phyloP scores from a whole-genome alignment of 2,329 filamentous ascomycete species.

The Fusarium sp. region DNA sequence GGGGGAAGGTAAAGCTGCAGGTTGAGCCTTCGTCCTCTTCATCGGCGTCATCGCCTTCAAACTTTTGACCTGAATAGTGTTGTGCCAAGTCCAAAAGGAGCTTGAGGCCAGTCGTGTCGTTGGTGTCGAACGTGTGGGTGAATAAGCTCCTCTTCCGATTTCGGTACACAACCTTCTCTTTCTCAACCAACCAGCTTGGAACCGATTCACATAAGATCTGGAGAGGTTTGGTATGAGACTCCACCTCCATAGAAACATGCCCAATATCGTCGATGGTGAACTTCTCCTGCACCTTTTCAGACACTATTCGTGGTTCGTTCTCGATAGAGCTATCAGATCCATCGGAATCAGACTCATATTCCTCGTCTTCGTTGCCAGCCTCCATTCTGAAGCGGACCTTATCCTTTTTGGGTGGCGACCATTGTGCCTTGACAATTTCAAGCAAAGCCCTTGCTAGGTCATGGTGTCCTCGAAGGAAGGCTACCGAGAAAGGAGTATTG shows the following conservation, averaged over 20 bases:
- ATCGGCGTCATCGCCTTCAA: conserved; percentile 44
- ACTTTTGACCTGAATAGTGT: conserved; percentile 53
- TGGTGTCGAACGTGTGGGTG: conserved; percentile 57
- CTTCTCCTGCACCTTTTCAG: conserved; percentile 68
- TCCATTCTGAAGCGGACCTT: conserved; percentile 61
- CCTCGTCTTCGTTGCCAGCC: conserved; percentile 48
- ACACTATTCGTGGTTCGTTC: conserved; percentile 56
- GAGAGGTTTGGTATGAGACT: conserved; percentile 68
- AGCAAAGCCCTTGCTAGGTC: conserved; percentile 72
- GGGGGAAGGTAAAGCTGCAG: conserved; percentile 52
- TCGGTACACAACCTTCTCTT: conserved; percentile 37
- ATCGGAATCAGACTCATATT: conserved; percentile 47
- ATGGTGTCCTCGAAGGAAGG: conserved; percentile 71
- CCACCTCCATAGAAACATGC: conserved; percentile 72
- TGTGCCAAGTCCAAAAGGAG: conserved; percentile 66
- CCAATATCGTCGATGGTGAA: conserved; percentile 83
- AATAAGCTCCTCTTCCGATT: conserved; percentile 45
- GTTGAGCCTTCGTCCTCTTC: conserved; percentile 47
- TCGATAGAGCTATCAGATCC: conserved; percentile 42
- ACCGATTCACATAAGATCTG: conserved; percentile 57
- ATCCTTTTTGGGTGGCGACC: conserved; percentile 63
- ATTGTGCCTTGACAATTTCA: conserved; percentile 76
- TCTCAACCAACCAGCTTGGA: conserved; percentile 46
- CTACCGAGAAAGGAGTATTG: conserved; percentile 73
- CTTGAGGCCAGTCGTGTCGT: conserved; percentile 64